These are phyloP conservation scores for Cryptosporidium ryanae DNA, from an alignment of 169 alveolate species.

Conservation along the genomic window DNA sequence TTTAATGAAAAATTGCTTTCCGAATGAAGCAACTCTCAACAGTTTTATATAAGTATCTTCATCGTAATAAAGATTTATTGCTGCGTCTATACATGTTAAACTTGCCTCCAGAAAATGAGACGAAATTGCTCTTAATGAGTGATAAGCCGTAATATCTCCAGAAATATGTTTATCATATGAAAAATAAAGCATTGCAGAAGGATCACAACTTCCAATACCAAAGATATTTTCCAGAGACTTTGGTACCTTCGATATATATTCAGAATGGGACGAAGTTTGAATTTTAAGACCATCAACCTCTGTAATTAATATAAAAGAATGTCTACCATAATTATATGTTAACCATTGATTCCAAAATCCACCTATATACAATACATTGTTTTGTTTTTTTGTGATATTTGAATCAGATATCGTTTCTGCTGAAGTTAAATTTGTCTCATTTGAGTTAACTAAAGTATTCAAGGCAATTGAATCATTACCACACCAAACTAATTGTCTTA, in stretches of 20 bases:
- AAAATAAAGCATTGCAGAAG: slow-evolving; percentile 84
- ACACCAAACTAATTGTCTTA: slow-evolving; percentile 82
- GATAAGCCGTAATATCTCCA: slow-evolving; percentile 84
- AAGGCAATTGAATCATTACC: slow-evolving; percentile 84
- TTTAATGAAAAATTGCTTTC: slow-evolving; percentile 35
- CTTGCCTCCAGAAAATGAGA: slow-evolving; percentile 82
- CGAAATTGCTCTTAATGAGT: slow-evolving; percentile 82
- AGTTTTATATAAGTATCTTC: slow-evolving; percentile 68
- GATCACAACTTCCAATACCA: slow-evolving; percentile 82
- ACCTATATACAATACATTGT: slow-evolving; percentile 80
- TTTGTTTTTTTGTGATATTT: slow-evolving; percentile 5
- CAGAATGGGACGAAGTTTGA: slow-evolving; percentile 77
- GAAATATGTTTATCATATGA: slow-evolving; percentile 81
- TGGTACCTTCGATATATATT: slow-evolving; percentile 79
- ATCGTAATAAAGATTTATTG: slow-evolving; percentile 79
- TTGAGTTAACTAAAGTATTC: slow-evolving; percentile 15
- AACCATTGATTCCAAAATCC: slow-evolving; percentile 83
- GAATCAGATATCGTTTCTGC: background rate
- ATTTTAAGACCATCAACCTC: slow-evolving; percentile 82
- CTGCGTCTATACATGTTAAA: slow-evolving; percentile 82
- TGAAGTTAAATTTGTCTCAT: background rate
- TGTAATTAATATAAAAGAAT: slow-evolving; percentile 73
- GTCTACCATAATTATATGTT: slow-evolving; percentile 78
- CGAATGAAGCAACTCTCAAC: slow-evolving; percentile 59
- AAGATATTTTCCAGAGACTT: slow-evolving; percentile 79